These are phyloP conservation scores for Liquidambar formosana DNA, from an alignment of 164 flowering plant genomes.

Conservation along the genomic window DNA sequence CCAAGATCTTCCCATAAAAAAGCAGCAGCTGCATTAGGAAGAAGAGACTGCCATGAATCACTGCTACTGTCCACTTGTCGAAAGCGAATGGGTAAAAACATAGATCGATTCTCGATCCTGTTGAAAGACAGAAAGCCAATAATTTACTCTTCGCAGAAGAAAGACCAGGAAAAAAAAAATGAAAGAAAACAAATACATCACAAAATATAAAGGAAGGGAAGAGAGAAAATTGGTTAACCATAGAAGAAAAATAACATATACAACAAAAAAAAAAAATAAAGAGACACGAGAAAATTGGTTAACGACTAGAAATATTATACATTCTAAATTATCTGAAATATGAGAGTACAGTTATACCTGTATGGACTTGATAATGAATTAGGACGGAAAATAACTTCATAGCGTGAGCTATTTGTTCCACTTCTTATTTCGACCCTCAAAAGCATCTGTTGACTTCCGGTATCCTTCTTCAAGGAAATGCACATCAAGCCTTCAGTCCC, in stretches of 20 bases:
- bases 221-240: background rate
- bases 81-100: conserved; percentile 75
- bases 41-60: conserved; percentile 83
- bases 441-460: conserved; percentile 32
- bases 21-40: conserved; percentile 76
- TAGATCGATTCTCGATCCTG: conserved; percentile 94
- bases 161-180: background rate
- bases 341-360: conserved; percentile 48
- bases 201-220: background rate
- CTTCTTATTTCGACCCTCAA: conserved; percentile 77
- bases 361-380: conserved; percentile 78
- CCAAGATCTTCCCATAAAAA: conserved; percentile 99
- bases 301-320: background rate
- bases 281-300: background rate
- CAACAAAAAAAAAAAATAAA: background rate
- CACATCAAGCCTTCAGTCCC: conserved; percentile 75
- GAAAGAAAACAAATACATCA: background rate
- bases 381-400: conserved; percentile 87
- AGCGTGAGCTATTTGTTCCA: conserved; percentile 74
- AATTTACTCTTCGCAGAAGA: background rate
- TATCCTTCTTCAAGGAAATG: conserved; percentile 54
- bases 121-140: background rate
- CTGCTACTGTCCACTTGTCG: conserved; percentile 83
- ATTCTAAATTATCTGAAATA: background rate
- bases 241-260: background rate